These are phyloP conservation scores for Acer negundo DNA, from an alignment of 345 rosid genomes.

Conservation along the genomic window DNA sequence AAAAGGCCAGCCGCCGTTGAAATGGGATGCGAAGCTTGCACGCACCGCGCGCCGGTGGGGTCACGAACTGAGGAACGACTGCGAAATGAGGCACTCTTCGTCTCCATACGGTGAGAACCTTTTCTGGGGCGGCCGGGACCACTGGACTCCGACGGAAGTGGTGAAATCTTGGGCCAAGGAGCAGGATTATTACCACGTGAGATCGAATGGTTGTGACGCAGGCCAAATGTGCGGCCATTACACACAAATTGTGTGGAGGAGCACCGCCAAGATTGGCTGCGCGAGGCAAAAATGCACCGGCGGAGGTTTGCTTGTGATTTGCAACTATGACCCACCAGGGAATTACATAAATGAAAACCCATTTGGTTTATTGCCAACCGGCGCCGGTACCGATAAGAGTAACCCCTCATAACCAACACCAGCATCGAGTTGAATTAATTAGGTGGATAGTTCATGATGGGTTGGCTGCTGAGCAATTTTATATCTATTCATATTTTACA, in stretches of 20 bases:
- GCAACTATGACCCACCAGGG: constrained; percentile 49
- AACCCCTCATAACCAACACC: too few species aligned
- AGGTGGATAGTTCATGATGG: not conserved
- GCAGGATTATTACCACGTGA: constrained; percentile 23
- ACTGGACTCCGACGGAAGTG: constrained; percentile 36
- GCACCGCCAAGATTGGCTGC: constrained; percentile 40
- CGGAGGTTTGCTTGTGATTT: constrained; percentile 34
- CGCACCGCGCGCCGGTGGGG: constrained; percentile 30
- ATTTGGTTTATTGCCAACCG: constrained; percentile 3
- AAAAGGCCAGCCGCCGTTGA: constrained; percentile 33
- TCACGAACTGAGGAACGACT: constrained; percentile 15
- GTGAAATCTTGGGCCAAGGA: constrained; percentile 46
- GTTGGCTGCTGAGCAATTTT: not conserved
- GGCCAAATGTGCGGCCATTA: constrained; percentile 55
- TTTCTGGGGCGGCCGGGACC: constrained; percentile 38
- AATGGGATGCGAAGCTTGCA: constrained; percentile 40
- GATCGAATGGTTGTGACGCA: constrained; percentile 16
- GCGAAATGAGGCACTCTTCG: constrained; percentile 43
- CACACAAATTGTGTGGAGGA: constrained; percentile 53
- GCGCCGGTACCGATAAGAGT: too few species aligned
- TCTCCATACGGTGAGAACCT: constrained; percentile 52
- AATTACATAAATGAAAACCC: constrained; percentile 46
- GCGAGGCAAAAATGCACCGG: constrained; percentile 29
- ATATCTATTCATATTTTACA: not conserved
- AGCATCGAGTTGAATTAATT: not conserved